Percentiles rank a stretch among this genome's conserved stretches.
Conservation (phyloP, 371 early-diverging fungal species). For the Mucor mucedo region DNA sequence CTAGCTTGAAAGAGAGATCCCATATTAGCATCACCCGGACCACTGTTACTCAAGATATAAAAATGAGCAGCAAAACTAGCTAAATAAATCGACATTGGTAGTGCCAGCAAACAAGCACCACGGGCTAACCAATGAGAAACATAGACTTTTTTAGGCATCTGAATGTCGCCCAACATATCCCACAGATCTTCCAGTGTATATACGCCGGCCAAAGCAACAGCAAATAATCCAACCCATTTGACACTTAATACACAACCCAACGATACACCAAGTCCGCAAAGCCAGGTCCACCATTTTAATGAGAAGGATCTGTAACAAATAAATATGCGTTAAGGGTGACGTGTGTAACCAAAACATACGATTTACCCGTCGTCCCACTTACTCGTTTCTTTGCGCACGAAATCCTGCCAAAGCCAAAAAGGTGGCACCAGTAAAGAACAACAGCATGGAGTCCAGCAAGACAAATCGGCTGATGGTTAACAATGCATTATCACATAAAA, state of each 20-base stretch:
- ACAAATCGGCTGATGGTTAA: constrained; percentile 94
- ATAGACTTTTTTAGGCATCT: constrained; percentile 73
- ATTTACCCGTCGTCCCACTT: constrained; percentile 15
- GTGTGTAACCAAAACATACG: no score
- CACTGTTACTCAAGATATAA: constrained; percentile 81
- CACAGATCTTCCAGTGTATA: constrained; percentile 95
- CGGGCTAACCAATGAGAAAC: constrained; percentile 81
- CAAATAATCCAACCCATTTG: constrained; percentile 99
- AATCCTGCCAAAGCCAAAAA: constrained; percentile 78
- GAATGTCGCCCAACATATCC: constrained; percentile 86
- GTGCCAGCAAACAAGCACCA: constrained; percentile 77
- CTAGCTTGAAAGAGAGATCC: constrained; percentile 96
- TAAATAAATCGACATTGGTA: constrained; percentile 91
- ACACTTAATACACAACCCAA: constrained; percentile 91
- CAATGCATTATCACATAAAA: constrained; percentile 85
- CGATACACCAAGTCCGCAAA: constrained; percentile 89
- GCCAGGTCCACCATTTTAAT: constrained; percentile 84
- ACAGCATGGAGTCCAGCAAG: constrained; percentile 97
- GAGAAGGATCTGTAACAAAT: constrained; percentile 72
- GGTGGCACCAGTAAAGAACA: constrained; percentile 89
- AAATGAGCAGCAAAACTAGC: constrained; percentile 93
- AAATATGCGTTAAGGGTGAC: neutral
- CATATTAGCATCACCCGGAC: constrained; percentile 97
- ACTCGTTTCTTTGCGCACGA: constrained; percentile 65
- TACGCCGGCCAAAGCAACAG: constrained; percentile 93